A percentile compares a stretch with the other conserved stretches of the same genome.
Conservation (phyloP, 1,284 basidiomycete species). For the Farysia itapuensis region DNA sequence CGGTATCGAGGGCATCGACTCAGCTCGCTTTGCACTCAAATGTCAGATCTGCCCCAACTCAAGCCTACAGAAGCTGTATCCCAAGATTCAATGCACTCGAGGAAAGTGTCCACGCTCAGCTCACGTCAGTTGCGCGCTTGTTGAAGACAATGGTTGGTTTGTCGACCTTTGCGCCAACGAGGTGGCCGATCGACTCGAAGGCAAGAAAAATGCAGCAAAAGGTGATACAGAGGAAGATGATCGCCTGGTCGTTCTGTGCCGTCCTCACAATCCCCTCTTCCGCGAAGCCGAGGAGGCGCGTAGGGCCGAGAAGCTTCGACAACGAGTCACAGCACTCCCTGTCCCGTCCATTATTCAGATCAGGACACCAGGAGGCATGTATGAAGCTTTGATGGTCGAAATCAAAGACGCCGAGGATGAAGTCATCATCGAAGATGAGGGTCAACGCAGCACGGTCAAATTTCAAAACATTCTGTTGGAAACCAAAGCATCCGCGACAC, state of each 20-base stretch:
- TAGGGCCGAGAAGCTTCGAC: constrained; percentile 33
- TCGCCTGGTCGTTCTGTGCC: constrained; percentile 55
- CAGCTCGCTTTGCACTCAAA: constrained; percentile 64
- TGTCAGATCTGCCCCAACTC: constrained; percentile 77
- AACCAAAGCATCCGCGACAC: neutral
- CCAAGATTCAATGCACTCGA: constrained; percentile 89
- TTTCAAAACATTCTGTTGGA: constrained; percentile 33
- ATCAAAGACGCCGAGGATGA: constrained; percentile 28
- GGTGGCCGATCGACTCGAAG: constrained; percentile 50
- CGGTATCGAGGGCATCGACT: constrained; percentile 47
- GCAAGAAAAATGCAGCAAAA: constrained; percentile 13
- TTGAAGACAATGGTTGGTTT: constrained; percentile 52
- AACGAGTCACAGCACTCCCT: constrained; percentile 20
- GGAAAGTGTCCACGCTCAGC: constrained; percentile 90
- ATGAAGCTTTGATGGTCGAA: constrained; percentile 32
- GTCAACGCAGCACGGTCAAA: constrained; percentile 29
- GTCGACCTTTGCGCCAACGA: constrained; percentile 39
- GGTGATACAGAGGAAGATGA: constrained; percentile 19
- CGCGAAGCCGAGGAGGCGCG: constrained; percentile 34
- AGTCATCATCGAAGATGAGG: constrained; percentile 36
- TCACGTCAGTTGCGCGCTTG: constrained; percentile 82
- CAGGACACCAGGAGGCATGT: constrained; percentile 40
- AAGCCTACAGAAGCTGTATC: constrained; percentile 73
- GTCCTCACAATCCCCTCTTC: constrained; percentile 52
- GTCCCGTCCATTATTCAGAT: constrained; percentile 29